Percentiles rank a stretch among this genome's conserved stretches.
phyloP scores from a whole-genome alignment of 2,329 filamentous ascomycete species.

The Thyridium curvatum region DNA sequence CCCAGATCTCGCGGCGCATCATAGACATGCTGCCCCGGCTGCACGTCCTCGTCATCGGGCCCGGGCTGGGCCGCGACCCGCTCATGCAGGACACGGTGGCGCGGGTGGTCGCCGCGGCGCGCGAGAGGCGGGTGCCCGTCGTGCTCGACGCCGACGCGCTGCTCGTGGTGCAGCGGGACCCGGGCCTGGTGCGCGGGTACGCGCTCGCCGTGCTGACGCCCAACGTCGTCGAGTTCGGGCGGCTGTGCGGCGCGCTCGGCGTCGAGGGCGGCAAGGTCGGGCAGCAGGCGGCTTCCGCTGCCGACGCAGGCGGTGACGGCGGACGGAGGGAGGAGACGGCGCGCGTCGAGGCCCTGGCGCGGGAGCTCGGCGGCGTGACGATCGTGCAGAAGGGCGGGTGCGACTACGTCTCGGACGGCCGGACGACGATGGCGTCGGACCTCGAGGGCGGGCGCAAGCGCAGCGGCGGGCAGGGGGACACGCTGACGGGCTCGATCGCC shows the following conservation, averaged over 20 bases:
- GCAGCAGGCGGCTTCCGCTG: conserved; percentile 16
- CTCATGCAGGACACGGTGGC: conserved; percentile 85
- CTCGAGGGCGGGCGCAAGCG: conserved; percentile 79
- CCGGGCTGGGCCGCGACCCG: conserved; percentile 81
- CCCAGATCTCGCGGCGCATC: conserved; percentile 62
- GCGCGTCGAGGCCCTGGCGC: conserved; percentile 60
- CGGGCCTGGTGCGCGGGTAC: conserved; percentile 75
- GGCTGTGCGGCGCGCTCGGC: conserved; percentile 69
- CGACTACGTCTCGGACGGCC: conserved; percentile 65
- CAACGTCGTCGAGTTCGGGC: conserved; percentile 87
- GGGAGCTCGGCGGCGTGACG: conserved; percentile 77
- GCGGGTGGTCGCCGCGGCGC: conserved; percentile 71
- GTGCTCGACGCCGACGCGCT: conserved; percentile 91
- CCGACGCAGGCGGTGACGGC: not conserved
- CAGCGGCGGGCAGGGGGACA: conserved; percentile 92
- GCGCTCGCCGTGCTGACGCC: conserved; percentile 82
- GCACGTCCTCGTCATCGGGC: conserved; percentile 88
- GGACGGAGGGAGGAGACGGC: conserved; percentile 29
- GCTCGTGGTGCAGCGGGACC: conserved; percentile 67
- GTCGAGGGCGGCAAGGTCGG: conserved; percentile 50
- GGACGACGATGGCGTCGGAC: conserved; percentile 69
- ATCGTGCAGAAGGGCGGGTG: conserved; percentile 82
- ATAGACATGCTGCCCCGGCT: conserved; percentile 75
- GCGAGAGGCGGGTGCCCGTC: conserved; percentile 65
- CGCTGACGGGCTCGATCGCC: conserved; percentile 80